Conservation (phyloP, 2,329 filamentous ascomycete species). For the Pseudogymnoascus sp. region DNA sequence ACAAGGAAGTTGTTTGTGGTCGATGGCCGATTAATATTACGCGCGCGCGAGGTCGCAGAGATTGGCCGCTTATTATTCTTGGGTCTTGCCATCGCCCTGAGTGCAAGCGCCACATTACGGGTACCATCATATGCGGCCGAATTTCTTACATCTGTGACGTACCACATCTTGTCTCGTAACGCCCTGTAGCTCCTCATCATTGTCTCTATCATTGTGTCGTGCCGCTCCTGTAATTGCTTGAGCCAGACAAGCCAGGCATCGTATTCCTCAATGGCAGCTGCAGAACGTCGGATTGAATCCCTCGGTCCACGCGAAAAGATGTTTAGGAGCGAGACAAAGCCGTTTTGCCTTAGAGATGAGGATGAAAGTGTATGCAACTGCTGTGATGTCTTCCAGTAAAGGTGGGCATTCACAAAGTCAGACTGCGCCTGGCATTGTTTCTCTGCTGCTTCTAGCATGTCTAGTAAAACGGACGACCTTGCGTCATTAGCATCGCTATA, state of each 20-base stretch:
- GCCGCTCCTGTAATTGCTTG: conserved; percentile 70
- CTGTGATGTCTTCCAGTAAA: conserved; percentile 76
- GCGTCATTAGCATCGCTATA: conserved; percentile 35
- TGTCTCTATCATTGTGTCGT: conserved; percentile 63
- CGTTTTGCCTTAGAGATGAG: conserved; percentile 53
- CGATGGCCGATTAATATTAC: conserved; percentile 25
- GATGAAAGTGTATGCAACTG: conserved; percentile 58
- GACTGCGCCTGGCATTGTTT: conserved; percentile 68
- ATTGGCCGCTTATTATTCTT: conserved; percentile 30
- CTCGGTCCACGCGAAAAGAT: conserved; percentile 65
- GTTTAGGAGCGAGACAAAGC: conserved; percentile 63
- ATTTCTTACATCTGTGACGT: conserved; percentile 84
- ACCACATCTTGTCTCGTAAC: conserved; percentile 97
- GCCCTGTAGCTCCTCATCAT: conserved; percentile 67
- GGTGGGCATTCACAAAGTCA: conserved; percentile 75
- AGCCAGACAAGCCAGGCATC: conserved; percentile 78
- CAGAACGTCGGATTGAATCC: conserved; percentile 60
- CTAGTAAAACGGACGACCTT: conserved; percentile 46
- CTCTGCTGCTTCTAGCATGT: conserved; percentile 70
- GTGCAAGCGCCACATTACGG: conserved; percentile 72
- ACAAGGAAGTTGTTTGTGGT: conserved; percentile 55
- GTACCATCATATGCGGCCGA: conserved; percentile 84
- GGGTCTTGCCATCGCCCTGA: conserved; percentile 80
- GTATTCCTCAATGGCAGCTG: conserved; percentile 67
- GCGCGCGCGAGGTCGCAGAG: conserved; percentile 30